Evolutionary conservation across 768 basidiomycete species (phyloP), one percentile per base, ranked within the genome.

Genomic region (Lentinula sp.): DNA sequence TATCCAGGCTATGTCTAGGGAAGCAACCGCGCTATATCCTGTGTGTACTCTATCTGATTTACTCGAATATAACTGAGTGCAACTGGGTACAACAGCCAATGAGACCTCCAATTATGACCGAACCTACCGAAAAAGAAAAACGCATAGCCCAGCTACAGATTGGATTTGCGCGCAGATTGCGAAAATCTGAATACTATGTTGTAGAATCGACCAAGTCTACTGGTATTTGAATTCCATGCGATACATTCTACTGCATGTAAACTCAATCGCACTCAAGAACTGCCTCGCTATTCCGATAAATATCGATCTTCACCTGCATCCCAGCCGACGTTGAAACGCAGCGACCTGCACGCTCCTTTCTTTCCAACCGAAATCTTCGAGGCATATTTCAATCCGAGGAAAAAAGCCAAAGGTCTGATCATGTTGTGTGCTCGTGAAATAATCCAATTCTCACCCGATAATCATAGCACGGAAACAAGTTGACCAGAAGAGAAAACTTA

Each of bases 251-350:
- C 7, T 18, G 32, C 35, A 54, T 37, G 18, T n/a, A 39, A 34
- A 39, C 8, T 60, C 39, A 56, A 34, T 11, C 16, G 51, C 8
- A 28, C 37, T 63, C 28, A 65, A 90, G 92, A 91, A 46, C 73
- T 93, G 4, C 84, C 88, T 46, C 84, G 89, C 32, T 94, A 92
- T 70, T 91, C 90, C 16, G 92, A 94, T 73, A 91, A 89, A 72
- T 92, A 93, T 70, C 81, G 86, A 6, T 84, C 86, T 2, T 85
- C 84, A 7, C 70, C 76, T 5, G 68, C 79, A 6, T 79, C 81
- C 1, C 85, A 86, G 60, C 89, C 91, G 10, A 76, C 81, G 42
- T 76, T 94, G 61, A 88, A 86, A 69, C 80, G 84, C 54, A 84
- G 81, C 64, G 85, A 90, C 31, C 74, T 94, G 3, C 83, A 92